Percentiles rank a stretch among this genome's conserved stretches.
Evolutionary conservation across 2,329 filamentous ascomycete genomes (phyloP).

Genomic region (Geoglossum cookeanum): DNA sequence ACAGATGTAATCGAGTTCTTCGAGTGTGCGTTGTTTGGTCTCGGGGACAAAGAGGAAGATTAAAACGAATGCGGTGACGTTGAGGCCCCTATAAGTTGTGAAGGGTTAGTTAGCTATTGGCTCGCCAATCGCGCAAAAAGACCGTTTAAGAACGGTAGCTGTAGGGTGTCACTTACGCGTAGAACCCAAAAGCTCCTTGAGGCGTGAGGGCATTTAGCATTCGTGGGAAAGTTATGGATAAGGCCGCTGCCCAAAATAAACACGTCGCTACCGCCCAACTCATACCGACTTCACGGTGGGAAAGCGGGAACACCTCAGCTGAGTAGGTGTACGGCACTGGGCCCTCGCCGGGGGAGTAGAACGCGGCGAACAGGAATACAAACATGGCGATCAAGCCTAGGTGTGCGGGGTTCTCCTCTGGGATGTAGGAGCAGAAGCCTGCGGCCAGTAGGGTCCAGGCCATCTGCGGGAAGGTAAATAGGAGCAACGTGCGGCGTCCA

Average conservation of each 20-base stretch:
- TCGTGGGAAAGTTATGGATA: slow-evolving; percentile 21
- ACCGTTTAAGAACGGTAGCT: neutral
- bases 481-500: slow-evolving; percentile 39
- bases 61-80: slow-evolving; percentile 39
- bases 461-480: slow-evolving; percentile 36
- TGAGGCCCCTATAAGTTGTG: slow-evolving; percentile 26
- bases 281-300: slow-evolving; percentile 20
- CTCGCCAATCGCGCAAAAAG: too few relatives aligned
- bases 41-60: slow-evolving; percentile 43
- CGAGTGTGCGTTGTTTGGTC: slow-evolving; percentile 35
- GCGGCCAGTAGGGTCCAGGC: slow-evolving; percentile 45
- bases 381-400: slow-evolving; percentile 39
- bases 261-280: slow-evolving; percentile 22
- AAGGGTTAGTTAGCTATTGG: too few relatives aligned
- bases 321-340: slow-evolving; percentile 5
- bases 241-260: slow-evolving; percentile 22
- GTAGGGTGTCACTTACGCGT: slow-evolving; percentile 12
- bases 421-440: slow-evolving; percentile 38
- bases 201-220: slow-evolving; percentile 19
- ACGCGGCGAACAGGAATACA: slow-evolving; percentile 44
- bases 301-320: slow-evolving; percentile 5
- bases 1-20: slow-evolving; percentile 38
- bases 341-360: slow-evolving; percentile 41
- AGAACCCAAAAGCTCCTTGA: slow-evolving; percentile 21
- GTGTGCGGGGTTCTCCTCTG: slow-evolving; percentile 22